Evolutionary conservation across 2,329 filamentous ascomycete genomes (phyloP), one percentile per base, ranked within the genome.

Genomic region (Penicillium sumatraense): DNA sequence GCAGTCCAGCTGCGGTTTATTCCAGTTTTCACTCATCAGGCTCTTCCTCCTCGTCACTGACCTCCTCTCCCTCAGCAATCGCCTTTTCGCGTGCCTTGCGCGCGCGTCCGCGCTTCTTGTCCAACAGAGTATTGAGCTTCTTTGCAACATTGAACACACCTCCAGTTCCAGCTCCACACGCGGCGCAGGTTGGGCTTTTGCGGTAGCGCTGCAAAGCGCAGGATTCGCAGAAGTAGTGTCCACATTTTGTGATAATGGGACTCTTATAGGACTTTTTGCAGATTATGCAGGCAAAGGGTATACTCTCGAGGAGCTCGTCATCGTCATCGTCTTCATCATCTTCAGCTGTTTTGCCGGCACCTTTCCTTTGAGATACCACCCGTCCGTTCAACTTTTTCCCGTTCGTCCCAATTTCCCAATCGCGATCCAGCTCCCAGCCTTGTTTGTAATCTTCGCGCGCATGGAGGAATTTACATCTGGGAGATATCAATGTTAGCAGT

Each of bases 181-280:
- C 89, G 2, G 90, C 91, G 73, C 95, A 98, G 2, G 85, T 86
- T 3, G 93, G 93, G 65, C 93, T 91, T 70, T 91, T 95, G 59
- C 89, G 83, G 71, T 97, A 98, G 61, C 93, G 79, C 70, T 90
- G 86, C 65, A 98, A 78, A 23, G 95, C 95, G 73, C 95, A 99
- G 1, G 83, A 81, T 73, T 97, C 90, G 71, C 95, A 99, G 70
- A 98, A 98, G 73, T 98, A 98, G 73, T 99, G 95, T 0, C 91
- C 90, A 64, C 95, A 99, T 62, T 91, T 89, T 11, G 95, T 98
- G 21, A 93, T 79, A 11, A 98, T 84, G 0, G 95, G 93, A 54
- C 85, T 82, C 66, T 86, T 89, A 75, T 96, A 97, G 1, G 86
- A 75, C 33, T 86, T 83, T 66, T 88, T 86, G 80, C 93, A 97